These are phyloP conservation scores for Syzygium aqueum DNA, from an alignment of 345 rosid species.

Conservation along the genomic window DNA sequence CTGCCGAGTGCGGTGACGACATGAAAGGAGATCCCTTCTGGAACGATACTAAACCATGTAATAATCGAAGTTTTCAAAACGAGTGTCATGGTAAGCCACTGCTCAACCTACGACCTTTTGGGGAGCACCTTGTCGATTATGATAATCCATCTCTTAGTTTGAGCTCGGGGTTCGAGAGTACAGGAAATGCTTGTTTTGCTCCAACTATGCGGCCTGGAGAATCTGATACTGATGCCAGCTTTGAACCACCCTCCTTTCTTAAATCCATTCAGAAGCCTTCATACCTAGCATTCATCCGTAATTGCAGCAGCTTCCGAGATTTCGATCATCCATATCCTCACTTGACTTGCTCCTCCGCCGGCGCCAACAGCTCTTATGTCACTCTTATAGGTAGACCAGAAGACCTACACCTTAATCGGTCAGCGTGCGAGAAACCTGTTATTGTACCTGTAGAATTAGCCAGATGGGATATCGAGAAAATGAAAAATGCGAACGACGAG, in stretches of 20 bases:
- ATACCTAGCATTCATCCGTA: background rate
- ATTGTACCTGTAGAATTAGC: background rate
- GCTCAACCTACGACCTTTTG: background rate
- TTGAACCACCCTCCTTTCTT: background rate
- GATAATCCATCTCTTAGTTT: accelerated
- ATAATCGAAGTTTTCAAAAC: no score
- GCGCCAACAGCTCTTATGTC: accelerated
- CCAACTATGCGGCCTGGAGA: accelerated
- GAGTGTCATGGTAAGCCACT: background rate
- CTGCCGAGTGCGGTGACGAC: background rate
- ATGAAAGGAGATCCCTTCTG: background rate
- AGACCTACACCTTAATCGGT: accelerated
- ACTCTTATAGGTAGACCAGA: background rate
- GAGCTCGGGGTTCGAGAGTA: background rate
- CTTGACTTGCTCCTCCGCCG: background rate
- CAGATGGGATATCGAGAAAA: no score
- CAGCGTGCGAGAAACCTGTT: background rate
- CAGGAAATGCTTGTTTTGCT: background rate
- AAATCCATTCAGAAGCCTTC: background rate
- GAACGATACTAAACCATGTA: background rate
- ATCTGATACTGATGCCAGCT: background rate
- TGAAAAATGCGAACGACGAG: no score
- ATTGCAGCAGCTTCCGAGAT: background rate
- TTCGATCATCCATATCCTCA: accelerated
- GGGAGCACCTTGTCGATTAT: background rate